These are phyloP conservation scores for Phytophthora pseudosyringae DNA, from an alignment of 352 stramenopile genomes.

Conservation along the genomic window DNA sequence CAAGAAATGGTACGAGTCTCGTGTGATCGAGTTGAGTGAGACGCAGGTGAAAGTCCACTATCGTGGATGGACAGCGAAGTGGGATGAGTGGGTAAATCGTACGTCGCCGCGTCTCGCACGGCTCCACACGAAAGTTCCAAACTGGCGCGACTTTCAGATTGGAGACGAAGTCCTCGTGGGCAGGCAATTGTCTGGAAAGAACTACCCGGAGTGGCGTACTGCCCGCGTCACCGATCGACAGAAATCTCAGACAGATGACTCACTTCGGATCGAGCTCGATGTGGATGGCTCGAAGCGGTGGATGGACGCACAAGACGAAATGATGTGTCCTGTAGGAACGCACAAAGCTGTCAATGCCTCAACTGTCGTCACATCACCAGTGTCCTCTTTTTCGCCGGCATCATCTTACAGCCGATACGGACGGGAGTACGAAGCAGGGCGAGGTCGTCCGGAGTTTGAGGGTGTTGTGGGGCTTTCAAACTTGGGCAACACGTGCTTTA, in stretches of 20 bases:
- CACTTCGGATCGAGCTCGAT: conserved; percentile 52
- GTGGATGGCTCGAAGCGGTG: conserved; percentile 54
- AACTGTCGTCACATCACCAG: conserved; percentile 15
- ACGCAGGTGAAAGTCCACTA: conserved; percentile 93
- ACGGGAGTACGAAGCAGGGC: conserved; percentile 54
- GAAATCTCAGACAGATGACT: conserved; percentile 22
- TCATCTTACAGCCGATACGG: conserved; percentile 46
- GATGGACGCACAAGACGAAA: conserved; percentile 68
- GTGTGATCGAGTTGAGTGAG: conserved; percentile 49
- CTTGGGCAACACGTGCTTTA: conserved; percentile 85
- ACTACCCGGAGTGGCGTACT: conserved; percentile 70
- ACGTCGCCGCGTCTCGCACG: conserved; percentile 90
- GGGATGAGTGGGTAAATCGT: conserved; percentile 96
- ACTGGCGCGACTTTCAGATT: conserved; percentile 75
- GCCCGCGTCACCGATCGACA: conserved; percentile 47
- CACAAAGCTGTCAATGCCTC: conserved; percentile 62
- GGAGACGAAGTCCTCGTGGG: conserved; percentile 63
- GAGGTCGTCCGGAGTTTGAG: conserved; percentile 56
- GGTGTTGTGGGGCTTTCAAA: conserved; percentile 83
- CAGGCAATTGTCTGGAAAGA: conserved; percentile 35
- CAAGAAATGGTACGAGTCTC: conserved; percentile 84
- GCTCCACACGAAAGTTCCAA: conserved; percentile 86
- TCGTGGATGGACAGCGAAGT: conserved; percentile 96
- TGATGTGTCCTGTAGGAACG: conserved; percentile 63
- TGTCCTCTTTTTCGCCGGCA: conserved; percentile 20